phyloP scores from a whole-genome alignment of 148 eudicot species.

The Polygonum maritimum region DNA sequence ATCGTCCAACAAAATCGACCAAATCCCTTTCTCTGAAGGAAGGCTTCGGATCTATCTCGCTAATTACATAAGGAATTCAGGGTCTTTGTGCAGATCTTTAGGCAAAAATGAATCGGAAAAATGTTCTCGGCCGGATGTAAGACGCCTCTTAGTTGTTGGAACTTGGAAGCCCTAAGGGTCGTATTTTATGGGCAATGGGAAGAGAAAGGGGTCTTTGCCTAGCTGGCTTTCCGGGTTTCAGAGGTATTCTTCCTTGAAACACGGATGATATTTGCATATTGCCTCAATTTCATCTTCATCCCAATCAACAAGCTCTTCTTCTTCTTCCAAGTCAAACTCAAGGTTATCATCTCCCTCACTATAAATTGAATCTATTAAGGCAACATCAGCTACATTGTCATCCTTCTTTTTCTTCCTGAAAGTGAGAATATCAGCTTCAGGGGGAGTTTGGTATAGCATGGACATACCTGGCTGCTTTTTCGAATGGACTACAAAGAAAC shows the following conservation, averaged over 20 bases:
- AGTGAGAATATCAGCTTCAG: slow-evolving; percentile 25
- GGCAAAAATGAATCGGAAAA: slow-evolving; percentile 29
- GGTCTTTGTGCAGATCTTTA: slow-evolving; percentile 57
- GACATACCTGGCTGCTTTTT: slow-evolving; percentile 44
- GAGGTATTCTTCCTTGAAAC: slow-evolving; percentile 81
- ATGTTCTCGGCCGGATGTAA: slow-evolving; percentile 12
- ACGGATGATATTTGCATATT: slow-evolving; percentile 46
- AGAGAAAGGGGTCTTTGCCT: slow-evolving; percentile 82
- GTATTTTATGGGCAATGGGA: slow-evolving; percentile 69
- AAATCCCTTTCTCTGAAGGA: slow-evolving; percentile 43
- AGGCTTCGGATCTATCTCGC: slow-evolving; percentile 72
- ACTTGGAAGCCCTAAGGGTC: slow-evolving; percentile 75
- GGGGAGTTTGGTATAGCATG: slow-evolving; percentile 49
- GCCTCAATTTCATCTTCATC: slow-evolving; percentile 77
- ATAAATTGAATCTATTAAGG: slow-evolving; percentile 9
- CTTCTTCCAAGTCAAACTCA: slow-evolving; percentile 1
- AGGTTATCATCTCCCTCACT: slow-evolving; percentile 15
- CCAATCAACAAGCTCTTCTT: slow-evolving; percentile 34
- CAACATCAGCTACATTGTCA: slow-evolving; percentile 11
- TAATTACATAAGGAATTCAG: slow-evolving; percentile 51
- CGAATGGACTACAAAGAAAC: slow-evolving; percentile 14
- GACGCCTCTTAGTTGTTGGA: slow-evolving; percentile 37
- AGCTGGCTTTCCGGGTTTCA: slow-evolving; percentile 65
- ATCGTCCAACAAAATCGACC: slow-evolving; percentile 27
- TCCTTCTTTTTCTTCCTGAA: slow-evolving; percentile 17